Percentiles rank a stretch among this genome's conserved stretches.
Evolutionary conservation across 495 filamentous ascomycete genomes (phyloP).

Genomic region (Xylaria bambusicola): DNA sequence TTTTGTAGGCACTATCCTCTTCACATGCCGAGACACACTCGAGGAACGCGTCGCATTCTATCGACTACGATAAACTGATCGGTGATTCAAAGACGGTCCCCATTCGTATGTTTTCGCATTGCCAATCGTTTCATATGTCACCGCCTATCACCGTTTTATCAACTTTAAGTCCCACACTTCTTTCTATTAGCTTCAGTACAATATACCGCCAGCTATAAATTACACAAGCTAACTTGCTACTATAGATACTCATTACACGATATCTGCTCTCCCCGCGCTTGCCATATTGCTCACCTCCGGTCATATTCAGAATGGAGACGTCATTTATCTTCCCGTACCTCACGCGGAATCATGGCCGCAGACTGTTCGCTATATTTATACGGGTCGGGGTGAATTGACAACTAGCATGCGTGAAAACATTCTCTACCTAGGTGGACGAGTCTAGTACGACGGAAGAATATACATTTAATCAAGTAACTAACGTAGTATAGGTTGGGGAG

Average conservation of each 20-base stretch:
- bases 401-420: slow-evolving; percentile 52
- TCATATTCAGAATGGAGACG: slow-evolving; percentile 51
- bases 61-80: slow-evolving; percentile 26
- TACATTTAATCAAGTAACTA: neutral
- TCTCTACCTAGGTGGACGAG: slow-evolving; percentile 52
- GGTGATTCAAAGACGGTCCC: slow-evolving; percentile 42
- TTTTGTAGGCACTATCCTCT: neutral
- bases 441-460: slow-evolving; percentile 21
- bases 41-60: slow-evolving; percentile 11
- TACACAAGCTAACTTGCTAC: slow-evolving; percentile 7
- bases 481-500: too few species aligned
- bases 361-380: slow-evolving; percentile 55
- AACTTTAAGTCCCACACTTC: too few species aligned
- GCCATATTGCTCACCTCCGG: slow-evolving; percentile 53
- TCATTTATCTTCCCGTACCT: slow-evolving; percentile 58
- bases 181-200: too few species aligned
- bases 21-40: slow-evolving; percentile 6
- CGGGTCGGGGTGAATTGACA: slow-evolving; percentile 48
- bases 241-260: slow-evolving; percentile 53
- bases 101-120: slow-evolving; percentile 48
- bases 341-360: slow-evolving; percentile 54
- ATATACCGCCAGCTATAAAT: too few species aligned
- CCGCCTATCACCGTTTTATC: too few species aligned
- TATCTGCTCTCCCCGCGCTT: slow-evolving; percentile 51
- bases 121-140: too few species aligned